Percentiles rank a stretch among this genome's conserved stretches.
phyloP scores from a whole-genome alignment of 768 basidiomycete species.

The Termitomyces titanicus region DNA sequence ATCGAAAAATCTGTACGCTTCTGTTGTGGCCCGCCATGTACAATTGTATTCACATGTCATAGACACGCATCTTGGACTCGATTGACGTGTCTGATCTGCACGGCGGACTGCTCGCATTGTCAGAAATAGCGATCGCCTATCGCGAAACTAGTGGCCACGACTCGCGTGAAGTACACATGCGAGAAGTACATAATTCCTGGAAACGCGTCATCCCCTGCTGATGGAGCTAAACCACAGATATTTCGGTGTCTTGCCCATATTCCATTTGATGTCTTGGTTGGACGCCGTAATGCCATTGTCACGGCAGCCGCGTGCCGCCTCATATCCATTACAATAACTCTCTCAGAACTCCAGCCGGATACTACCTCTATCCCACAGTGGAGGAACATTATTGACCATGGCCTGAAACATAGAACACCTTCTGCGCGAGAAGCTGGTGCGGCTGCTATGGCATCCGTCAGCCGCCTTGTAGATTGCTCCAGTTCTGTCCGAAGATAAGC shows the following conservation, averaged over 20 bases:
- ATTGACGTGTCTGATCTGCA: conserved; percentile 72
- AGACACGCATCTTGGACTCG: conserved; percentile 59
- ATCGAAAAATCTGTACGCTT: conserved; percentile 45
- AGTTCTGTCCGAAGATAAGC: conserved; percentile 72
- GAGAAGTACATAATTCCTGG: conserved; percentile 37
- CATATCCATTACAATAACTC: conserved; percentile 63
- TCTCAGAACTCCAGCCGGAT: conserved; percentile 42
- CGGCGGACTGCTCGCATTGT: conserved; percentile 73
- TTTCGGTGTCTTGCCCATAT: conserved; percentile 56
- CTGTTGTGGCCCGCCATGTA: background rate
- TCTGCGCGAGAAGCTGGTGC: conserved; percentile 78
- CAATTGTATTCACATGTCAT: background rate
- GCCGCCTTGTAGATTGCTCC: conserved; percentile 64
- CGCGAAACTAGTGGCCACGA: conserved; percentile 26
- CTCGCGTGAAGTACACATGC: conserved; percentile 33
- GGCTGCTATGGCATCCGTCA: conserved; percentile 62
- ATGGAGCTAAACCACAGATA: conserved; percentile 42
- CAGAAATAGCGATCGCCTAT: conserved; percentile 68
- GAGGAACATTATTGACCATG: conserved; percentile 65
- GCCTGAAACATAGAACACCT: conserved; percentile 61
- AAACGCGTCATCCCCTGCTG: background rate
- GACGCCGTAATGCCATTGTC: conserved; percentile 68
- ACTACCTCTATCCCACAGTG: conserved; percentile 53
- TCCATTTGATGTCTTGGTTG: conserved; percentile 55
- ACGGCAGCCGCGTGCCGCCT: conserved; percentile 70